phyloP scores from a whole-genome alignment of 176 grass and related monocot genomes.

The Eragrostis nindensis region DNA sequence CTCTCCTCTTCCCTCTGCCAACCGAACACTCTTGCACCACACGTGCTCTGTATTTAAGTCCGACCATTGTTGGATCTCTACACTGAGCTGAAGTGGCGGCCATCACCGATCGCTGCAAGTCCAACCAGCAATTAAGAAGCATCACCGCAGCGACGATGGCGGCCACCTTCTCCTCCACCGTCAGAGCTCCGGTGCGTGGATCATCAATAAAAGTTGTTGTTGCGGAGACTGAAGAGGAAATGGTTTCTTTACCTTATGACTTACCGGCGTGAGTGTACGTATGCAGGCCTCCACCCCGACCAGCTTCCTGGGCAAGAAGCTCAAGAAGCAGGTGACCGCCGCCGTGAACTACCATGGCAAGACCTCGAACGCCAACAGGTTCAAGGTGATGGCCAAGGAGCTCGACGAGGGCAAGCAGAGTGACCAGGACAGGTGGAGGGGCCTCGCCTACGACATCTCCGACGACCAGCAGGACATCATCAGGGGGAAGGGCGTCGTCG shows the following conservation, averaged over 20 bases:
- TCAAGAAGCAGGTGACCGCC: constrained; percentile 49
- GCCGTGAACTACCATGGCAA: constrained; percentile 55
- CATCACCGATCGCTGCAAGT: not conserved
- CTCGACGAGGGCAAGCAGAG: constrained; percentile 66
- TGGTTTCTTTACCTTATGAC: not conserved
- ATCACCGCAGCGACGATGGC: constrained; percentile 47
- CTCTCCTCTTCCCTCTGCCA: not conserved
- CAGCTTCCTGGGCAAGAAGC: constrained; percentile 50
- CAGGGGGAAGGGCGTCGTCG: constrained; percentile 78
- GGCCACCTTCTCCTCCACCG: constrained; percentile 73
- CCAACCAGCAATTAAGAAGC: not conserved
- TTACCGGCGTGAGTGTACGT: not conserved
- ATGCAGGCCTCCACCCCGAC: constrained; percentile 48
- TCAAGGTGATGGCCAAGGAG: constrained; percentile 59
- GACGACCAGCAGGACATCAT: constrained; percentile 99
- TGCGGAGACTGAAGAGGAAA: not conserved
- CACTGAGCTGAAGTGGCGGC: constrained; percentile 21
- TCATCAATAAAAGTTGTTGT: not conserved
- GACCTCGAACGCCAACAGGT: constrained; percentile 42
- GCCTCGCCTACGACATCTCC: constrained; percentile 64
- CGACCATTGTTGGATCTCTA: constrained; percentile 25
- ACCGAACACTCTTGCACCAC: not conserved
- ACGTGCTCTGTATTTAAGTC: constrained; percentile 41
- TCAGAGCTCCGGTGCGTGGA: constrained; percentile 65
- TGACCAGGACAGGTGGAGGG: constrained; percentile 52